These are phyloP conservation scores for Tetrapyrgos nigripes DNA, from an alignment of 1,284 basidiomycete genomes.

Conservation along the genomic window DNA sequence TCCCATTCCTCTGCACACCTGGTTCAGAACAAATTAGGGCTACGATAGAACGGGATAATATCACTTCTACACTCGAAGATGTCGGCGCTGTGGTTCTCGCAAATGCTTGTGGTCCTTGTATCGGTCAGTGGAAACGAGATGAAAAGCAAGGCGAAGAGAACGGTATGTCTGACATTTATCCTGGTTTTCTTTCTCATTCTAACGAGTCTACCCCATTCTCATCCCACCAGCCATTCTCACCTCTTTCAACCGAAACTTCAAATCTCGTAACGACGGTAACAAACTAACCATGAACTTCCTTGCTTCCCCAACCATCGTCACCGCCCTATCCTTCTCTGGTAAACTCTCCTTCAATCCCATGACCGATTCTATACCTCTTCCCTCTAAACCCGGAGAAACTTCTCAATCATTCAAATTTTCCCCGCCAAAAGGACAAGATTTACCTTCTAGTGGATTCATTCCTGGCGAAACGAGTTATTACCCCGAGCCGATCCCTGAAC, in stretches of 20 bases:
- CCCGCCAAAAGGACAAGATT: constrained; percentile 85
- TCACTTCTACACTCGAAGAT: constrained; percentile 82
- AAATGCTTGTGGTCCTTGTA: constrained; percentile 99
- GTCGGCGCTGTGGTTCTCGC: constrained; percentile 94
- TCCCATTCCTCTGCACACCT: constrained; percentile 97
- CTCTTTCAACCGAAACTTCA: constrained; percentile 98
- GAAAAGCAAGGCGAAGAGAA: constrained; percentile 94
- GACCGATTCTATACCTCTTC: constrained; percentile 80
- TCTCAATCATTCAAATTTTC: constrained; percentile 88
- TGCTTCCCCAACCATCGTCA: constrained; percentile 96
- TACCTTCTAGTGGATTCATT: constrained; percentile 87
- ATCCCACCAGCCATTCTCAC: constrained; percentile 89
- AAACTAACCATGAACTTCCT: constrained; percentile 97
- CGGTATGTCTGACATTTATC: constrained; percentile 51
- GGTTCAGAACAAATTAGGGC: constrained; percentile 98
- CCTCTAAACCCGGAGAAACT: constrained; percentile 73
- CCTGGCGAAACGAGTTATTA: constrained; percentile 83
- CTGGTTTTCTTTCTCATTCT: not conserved
- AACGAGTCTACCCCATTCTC: constrained; percentile 84
- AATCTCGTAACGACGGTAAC: constrained; percentile 98
- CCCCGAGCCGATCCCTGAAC: constrained; percentile 78
- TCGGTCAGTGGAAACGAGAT: constrained; percentile 98
- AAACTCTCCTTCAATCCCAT: constrained; percentile 95
- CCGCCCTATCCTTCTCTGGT: constrained; percentile 97
- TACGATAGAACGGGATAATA: constrained; percentile 94